Conservation (phyloP, 116 monocot genomes). For the Cymodocea nodosa region DNA sequence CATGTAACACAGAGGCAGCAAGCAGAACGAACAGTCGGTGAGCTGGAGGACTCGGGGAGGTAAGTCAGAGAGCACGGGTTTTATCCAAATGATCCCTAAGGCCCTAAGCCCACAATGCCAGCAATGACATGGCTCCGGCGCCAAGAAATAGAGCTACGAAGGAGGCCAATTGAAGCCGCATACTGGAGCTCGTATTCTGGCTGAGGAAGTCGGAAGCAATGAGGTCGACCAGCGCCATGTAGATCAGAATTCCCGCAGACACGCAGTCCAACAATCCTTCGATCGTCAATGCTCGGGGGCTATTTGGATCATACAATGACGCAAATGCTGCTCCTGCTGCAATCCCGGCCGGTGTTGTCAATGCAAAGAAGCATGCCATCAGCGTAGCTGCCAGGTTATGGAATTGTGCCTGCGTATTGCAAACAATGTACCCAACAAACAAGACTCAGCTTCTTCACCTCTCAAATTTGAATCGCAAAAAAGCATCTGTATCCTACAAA, state of each 20-base stretch:
- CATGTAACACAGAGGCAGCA: too few relatives aligned
- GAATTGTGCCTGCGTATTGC: neutral
- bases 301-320: constrained; percentile 3
- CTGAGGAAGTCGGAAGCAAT: constrained; percentile 29
- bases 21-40: too few relatives aligned
- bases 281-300: constrained; percentile 18
- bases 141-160: neutral
- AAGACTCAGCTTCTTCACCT: neutral
- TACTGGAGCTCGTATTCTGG: constrained; percentile 14
- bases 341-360: constrained; percentile 1
- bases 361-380: neutral
- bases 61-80: too few relatives aligned
- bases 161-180: neutral
- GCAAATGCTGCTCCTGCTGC: neutral
- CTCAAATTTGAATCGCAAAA: neutral
- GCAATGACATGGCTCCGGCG: constrained; percentile 2
- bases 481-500: neutral
- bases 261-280: constrained; percentile 24
- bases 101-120: constrained; percentile 2
- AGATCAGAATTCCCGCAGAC: constrained; percentile 30
- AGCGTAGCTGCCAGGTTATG: neutral
- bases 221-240: constrained; percentile 36
- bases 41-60: too few relatives aligned
- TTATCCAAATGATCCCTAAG: too few relatives aligned
- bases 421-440: neutral